Base-by-base conservation (phyloP, 2,329 filamentous ascomycete genomes). In the Coleophoma eucalyptorum region DNA sequence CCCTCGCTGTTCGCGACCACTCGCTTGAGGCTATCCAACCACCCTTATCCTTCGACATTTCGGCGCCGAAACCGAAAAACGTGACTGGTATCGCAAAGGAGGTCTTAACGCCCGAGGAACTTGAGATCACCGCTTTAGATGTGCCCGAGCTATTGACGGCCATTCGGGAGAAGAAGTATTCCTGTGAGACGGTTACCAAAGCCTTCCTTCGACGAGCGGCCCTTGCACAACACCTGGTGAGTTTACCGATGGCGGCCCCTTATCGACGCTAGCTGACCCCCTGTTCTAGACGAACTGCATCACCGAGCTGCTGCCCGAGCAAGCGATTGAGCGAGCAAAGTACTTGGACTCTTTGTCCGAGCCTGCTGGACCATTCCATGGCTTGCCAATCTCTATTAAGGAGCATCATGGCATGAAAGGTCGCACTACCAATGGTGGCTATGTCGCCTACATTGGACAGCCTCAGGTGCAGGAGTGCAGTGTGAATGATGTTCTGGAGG, bases 301-400 rank as follows among this genome's bases (percentile, higher is more conserved):
- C 11, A 61, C 58, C 6, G 54, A 57, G 37, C 55, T 58, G 13
- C 48, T 61, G 2, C 55, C 55, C 5, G 50, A 57, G 16, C 42
- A 41, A 16, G 55, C 58, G 13, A 49, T 61, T 19, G 49, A n/a
- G 5, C 44, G 58, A 46, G 58, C 57, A 7, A 55, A 55, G 31
- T 59, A 59, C 43, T 53, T 59, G 6, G 46, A 48, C 26, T 55
- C 52, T 12, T 37, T 56, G 5, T 21, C 41, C 4, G 18, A 45
- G 54, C 65, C 75, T 0, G 56, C 77, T 2, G 83, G 84, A 0
- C 81, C 81, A 4, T 69, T 87, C 6, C 83, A 87, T 65, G 84
- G 83, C 2, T 66, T 83, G 1, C 79, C 79, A 0, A 70, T 82
- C 19, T 31, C 76, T 0, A 69, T 84, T 34, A 83, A 86, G 50